phyloP scores from a whole-genome alignment of 176 grass and related monocot genomes.

The Poa pratensis region DNA sequence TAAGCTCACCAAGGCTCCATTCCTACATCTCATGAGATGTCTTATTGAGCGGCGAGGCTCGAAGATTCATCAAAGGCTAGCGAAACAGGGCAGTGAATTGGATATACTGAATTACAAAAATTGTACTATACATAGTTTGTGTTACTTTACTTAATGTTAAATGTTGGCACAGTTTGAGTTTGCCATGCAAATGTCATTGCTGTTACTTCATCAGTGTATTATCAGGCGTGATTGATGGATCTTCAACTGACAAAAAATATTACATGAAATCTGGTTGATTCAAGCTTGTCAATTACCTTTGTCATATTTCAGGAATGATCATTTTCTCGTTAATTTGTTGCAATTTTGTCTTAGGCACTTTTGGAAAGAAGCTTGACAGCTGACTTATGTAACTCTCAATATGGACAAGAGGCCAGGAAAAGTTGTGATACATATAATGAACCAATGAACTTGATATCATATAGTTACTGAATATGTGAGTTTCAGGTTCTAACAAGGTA shows the following conservation, averaged over 20 bases:
- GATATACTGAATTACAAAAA: slow-evolving; percentile 1
- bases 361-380: background rate
- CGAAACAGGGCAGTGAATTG: background rate
- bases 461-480: slow-evolving; percentile 44
- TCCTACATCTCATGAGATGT: background rate
- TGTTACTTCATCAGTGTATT: background rate
- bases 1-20: background rate
- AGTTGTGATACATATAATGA: background rate
- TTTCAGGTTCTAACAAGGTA: slow-evolving; percentile 38
- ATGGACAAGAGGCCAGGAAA: background rate
- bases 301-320: too few relatives aligned
- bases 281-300: background rate
- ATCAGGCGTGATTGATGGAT: background rate
- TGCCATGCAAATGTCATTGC: background rate
- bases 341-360: too few relatives aligned
- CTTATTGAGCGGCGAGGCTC: background rate
- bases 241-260: background rate
- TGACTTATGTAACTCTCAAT: background rate
- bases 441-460: slow-evolving; percentile 39
- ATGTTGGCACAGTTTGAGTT: background rate
- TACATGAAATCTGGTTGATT: slow-evolving; percentile 14
- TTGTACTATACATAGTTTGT: background rate
- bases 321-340: background rate
- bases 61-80: slow-evolving; percentile 13
- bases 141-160: slow-evolving; percentile 1